Percentiles rank a stretch among this genome's conserved stretches.
These are phyloP conservation scores for Rubia peregrina DNA, from an alignment of 305 asterid species.

Conservation along the genomic window DNA sequence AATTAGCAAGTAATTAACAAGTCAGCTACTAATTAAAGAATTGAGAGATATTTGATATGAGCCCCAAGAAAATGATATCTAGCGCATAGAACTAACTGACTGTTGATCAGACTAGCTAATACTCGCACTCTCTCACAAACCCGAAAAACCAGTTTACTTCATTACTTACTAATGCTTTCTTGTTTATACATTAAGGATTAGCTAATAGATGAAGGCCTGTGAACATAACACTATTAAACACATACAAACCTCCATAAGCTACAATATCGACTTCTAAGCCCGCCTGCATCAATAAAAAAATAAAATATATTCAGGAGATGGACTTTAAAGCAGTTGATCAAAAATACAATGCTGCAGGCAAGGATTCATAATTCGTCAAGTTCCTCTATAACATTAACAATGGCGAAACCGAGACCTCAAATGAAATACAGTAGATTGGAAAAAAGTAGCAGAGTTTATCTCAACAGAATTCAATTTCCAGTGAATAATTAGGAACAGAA, in stretches of 20 bases:
- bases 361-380: background rate
- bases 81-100: background rate
- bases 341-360: too few relatives aligned
- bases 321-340: background rate
- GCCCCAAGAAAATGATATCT: background rate
- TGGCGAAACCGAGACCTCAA: background rate
- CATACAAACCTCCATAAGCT: constrained; percentile 77
- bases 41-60: background rate
- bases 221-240: background rate
- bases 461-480: background rate
- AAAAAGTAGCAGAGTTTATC: background rate
- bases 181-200: background rate
- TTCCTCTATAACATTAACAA: background rate
- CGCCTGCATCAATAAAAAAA: constrained; percentile 45
- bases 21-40: background rate
- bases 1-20: background rate
- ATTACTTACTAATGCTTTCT: background rate
- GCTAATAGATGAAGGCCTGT: background rate
- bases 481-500: background rate
- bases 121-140: background rate
- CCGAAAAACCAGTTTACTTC: background rate
- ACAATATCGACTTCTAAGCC: constrained; percentile 73
- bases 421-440: background rate
- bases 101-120: background rate
- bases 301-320: constrained; percentile 15